Conservation (phyloP, 2,329 filamentous ascomycete species). For the Microdochium trichocladiopsis region DNA sequence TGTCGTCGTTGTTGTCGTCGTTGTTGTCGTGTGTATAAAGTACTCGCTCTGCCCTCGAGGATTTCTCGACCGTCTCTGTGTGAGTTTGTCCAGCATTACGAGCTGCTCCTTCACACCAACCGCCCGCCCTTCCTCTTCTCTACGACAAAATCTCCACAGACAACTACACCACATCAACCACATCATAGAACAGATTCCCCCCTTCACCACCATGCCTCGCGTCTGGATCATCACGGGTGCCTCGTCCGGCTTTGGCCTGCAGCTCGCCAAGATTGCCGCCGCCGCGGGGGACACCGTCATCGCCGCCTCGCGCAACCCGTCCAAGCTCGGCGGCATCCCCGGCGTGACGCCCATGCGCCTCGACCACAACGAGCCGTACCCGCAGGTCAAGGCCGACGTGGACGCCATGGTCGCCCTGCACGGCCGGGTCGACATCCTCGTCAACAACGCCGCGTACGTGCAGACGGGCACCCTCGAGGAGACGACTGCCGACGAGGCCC, state of each 20-base stretch:
- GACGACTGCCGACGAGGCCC: conserved; percentile 11
- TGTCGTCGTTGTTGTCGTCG: too few relatives aligned
- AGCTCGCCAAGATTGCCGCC: conserved; percentile 33
- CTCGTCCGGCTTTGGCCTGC: conserved; percentile 36
- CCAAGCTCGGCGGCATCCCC: conserved; percentile 19
- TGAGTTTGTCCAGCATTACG: too few relatives aligned
- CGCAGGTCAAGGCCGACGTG: conserved; percentile 24
- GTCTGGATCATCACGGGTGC: conserved; percentile 44
- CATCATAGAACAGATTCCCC: too few relatives aligned
- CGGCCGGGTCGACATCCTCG: conserved; percentile 33
- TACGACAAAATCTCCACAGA: too few relatives aligned
- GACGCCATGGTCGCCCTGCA: conserved; percentile 26
- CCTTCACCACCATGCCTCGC: too few relatives aligned
- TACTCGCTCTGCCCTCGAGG: too few relatives aligned
- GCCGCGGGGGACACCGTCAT: conserved; percentile 37
- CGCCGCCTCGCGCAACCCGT: conserved; percentile 33
- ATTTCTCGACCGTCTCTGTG: too few relatives aligned
- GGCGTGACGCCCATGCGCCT: conserved; percentile 27
- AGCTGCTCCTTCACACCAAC: too few relatives aligned
- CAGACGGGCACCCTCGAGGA: conserved; percentile 36
- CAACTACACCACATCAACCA: too few relatives aligned
- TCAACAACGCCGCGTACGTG: conserved; percentile 38
- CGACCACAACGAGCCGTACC: conserved; percentile 29
- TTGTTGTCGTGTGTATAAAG: too few relatives aligned
- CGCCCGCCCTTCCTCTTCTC: too few relatives aligned